Evolutionary conservation across 2,329 filamentous ascomycete genomes (phyloP).

Genomic region (Chaetomium globosum): DNA sequence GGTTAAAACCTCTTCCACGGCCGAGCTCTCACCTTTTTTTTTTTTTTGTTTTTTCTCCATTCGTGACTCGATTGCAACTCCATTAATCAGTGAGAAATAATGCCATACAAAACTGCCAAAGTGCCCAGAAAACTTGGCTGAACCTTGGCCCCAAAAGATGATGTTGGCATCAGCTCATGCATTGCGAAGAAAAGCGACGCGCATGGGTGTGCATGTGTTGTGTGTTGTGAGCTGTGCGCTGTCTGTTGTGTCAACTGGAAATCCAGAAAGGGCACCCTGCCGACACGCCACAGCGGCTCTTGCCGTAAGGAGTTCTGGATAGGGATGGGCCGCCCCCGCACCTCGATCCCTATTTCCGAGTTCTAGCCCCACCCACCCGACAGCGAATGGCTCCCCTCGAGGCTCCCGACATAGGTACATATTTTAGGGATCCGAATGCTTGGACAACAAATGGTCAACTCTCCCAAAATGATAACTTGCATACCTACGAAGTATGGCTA

Average conservation of each 20-base stretch:
- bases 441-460: too few relatives aligned
- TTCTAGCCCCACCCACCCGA: background rate
- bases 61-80: background rate
- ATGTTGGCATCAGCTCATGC: conserved; percentile 13
- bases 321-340: background rate
- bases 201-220: background rate
- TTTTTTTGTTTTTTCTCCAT: background rate
- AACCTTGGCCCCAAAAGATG: background rate
- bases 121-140: conserved; percentile 29
- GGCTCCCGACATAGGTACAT: background rate
- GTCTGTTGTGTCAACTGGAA: background rate
- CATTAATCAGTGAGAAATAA: background rate
- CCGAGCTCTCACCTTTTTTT: too few relatives aligned
- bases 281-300: background rate
- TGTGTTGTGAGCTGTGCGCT: background rate
- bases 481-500: too few relatives aligned
- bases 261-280: background rate
- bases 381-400: background rate
- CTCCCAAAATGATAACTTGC: too few relatives aligned
- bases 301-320: background rate
- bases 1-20: background rate
- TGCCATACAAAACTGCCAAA: conserved; percentile 17
- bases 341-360: background rate
- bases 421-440: too few relatives aligned
- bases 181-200: background rate